phyloP scores from a whole-genome alignment of 1,284 basidiomycete genomes.

The Pterulicium gracile region DNA sequence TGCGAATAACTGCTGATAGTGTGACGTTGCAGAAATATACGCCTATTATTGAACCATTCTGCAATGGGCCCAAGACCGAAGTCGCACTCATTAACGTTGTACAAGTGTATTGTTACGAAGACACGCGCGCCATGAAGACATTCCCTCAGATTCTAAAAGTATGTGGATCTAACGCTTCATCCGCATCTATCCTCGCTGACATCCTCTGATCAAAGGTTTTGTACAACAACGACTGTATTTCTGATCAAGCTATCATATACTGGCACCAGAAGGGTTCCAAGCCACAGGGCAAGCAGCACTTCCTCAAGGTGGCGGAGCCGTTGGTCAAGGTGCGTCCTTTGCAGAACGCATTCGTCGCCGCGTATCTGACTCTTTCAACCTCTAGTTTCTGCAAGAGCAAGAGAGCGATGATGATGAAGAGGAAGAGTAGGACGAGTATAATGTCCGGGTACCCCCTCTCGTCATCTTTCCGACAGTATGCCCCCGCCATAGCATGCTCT shows the following conservation, averaged over 20 bases:
- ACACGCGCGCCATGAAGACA: constrained; percentile 86
- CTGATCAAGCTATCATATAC: constrained; percentile 93
- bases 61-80: constrained; percentile 77
- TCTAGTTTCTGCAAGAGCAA: constrained; percentile 71
- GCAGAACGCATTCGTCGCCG: constrained; percentile 11
- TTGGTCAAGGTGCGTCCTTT: constrained; percentile 89
- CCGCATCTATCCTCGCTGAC: constrained; percentile 2
- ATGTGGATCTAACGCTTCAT: constrained; percentile 10
- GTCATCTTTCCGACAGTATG: too few species aligned
- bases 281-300: constrained; percentile 88
- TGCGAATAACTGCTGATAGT: constrained; percentile 2
- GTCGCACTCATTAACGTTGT: constrained; percentile 89
- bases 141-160: constrained; percentile 92
- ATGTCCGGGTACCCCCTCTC: too few species aligned
- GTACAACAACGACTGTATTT: constrained; percentile 92
- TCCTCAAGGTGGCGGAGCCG: constrained; percentile 80
- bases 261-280: constrained; percentile 97
- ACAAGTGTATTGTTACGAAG: constrained; percentile 91
- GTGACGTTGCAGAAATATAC: constrained; percentile 60
- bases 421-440: constrained; percentile 16
- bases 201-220: constrained; percentile 54
- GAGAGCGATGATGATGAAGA: constrained; percentile 66
- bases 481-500: too few species aligned
- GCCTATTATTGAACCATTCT: constrained; percentile 83
- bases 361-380: constrained; percentile 5